Conservation (phyloP, 2,329 filamentous ascomycete species). For the Thermoascus crustaceus region DNA sequence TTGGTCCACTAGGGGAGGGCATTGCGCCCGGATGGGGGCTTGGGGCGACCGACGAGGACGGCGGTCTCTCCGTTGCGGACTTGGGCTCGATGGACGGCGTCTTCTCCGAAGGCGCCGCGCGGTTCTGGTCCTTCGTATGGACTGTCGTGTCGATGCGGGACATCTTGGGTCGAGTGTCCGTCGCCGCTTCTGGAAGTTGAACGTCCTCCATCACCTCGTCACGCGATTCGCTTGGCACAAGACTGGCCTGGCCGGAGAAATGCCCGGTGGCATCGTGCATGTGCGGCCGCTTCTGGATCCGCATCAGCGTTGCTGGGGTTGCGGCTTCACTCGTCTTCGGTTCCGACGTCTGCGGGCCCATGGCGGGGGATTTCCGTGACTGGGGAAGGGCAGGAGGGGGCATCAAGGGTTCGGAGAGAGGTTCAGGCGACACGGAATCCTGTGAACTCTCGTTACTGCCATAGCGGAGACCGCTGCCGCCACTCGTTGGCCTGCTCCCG, state of each 20-base stretch:
- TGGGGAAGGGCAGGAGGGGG: constrained; percentile 40
- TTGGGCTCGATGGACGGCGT: constrained; percentile 42
- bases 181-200: constrained; percentile 64
- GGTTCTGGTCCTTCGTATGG: constrained; percentile 39
- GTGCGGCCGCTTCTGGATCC: constrained; percentile 47
- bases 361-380: constrained; percentile 33
- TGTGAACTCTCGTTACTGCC: constrained; percentile 39
- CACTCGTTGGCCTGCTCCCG: constrained; percentile 18
- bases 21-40: constrained; percentile 49
- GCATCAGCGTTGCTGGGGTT: constrained; percentile 84
- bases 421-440: constrained; percentile 43
- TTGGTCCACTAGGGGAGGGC: constrained; percentile 42
- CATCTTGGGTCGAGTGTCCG: constrained; percentile 41
- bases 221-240: constrained; percentile 36
- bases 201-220: constrained; percentile 57
- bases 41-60: constrained; percentile 33
- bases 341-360: constrained; percentile 23
- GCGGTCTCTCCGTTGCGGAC: constrained; percentile 27
- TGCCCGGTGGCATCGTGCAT: constrained; percentile 31
- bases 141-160: constrained; percentile 43
- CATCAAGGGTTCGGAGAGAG: constrained; percentile 44
- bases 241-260: constrained; percentile 26
- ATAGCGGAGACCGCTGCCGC: constrained; percentile 22
- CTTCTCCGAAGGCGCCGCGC: constrained; percentile 55
- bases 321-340: constrained; percentile 51